Percentiles rank a stretch among this genome's conserved stretches.
Conservation (phyloP, 768 basidiomycete genomes). For the Sarcomyxa edulis region DNA sequence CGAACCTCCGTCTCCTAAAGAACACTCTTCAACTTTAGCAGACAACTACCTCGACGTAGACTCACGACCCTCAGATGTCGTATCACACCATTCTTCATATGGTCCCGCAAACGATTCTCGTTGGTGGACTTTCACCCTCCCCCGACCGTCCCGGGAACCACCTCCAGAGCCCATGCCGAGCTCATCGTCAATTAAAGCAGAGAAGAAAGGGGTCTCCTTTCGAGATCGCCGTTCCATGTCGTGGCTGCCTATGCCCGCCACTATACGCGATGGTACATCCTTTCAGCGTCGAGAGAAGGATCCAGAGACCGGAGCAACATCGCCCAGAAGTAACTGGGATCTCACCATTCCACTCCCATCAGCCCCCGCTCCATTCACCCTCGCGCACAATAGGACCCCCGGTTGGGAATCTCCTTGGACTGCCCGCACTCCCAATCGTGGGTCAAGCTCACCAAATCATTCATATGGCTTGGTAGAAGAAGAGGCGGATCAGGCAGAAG, state of each 20-base stretch:
- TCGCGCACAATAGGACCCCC: conserved; percentile 51
- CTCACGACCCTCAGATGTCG: conserved; percentile 44
- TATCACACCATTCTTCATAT: conserved; percentile 42
- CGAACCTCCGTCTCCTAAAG: conserved; percentile 72
- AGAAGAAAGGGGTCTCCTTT: conserved; percentile 30
- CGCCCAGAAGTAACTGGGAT: too few species aligned
- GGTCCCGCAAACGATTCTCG: conserved; percentile 33
- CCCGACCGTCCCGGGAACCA: conserved; percentile 32
- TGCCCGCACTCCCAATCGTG: conserved; percentile 31
- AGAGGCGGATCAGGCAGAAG: conserved; percentile 18
- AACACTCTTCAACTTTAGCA: conserved; percentile 25
- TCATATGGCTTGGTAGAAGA: conserved; percentile 23
- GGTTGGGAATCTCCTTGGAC: conserved; percentile 71
- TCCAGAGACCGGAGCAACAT: conserved; percentile 12
- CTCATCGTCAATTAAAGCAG: conserved; percentile 18
- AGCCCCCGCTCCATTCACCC: conserved; percentile 40
- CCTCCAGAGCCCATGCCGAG: conserved; percentile 13
- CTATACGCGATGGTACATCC: conserved; percentile 27
- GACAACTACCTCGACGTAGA: conserved; percentile 27
- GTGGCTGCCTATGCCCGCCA: conserved; percentile 42
- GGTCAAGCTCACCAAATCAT: neutral
- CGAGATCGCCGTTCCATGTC: conserved; percentile 40
- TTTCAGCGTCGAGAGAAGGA: conserved; percentile 22
- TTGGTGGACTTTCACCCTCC: conserved; percentile 75
- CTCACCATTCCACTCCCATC: conserved; percentile 29